Base-by-base conservation (phyloP, 768 basidiomycete species). In the Suillus subluteus region DNA sequence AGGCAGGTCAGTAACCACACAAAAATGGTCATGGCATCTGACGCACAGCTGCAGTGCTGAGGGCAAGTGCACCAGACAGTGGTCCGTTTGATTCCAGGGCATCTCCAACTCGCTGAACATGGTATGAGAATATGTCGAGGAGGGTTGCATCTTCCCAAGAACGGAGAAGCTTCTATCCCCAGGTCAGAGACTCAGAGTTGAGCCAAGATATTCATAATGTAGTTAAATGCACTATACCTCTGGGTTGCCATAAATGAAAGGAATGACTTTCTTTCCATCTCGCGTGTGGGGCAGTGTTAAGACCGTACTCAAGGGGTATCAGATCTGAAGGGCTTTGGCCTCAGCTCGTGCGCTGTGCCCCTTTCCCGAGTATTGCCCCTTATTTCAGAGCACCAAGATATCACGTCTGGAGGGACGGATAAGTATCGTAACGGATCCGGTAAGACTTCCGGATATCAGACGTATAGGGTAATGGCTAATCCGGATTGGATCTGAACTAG, bases 1-100 rank as follows among this genome's bases (percentile, higher is more conserved):
- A 32, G 54, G 56, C n/a, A 55, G 38, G 40, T 35, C 15, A 18
- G 43, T 64, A 35, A 16, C 6, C 4, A 40, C 16, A 41, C 32
- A 30, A 41, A 6, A 58, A 37, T 32, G 32, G 6, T 15, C 32
- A 56, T 12, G 26, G 63, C 48, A 48, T 26, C 6, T 43, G 26
- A 50, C 35, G n/a, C 50, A 64, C 63, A 15, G 63, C 48, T 37
- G 63, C 63, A 35, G 63, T 55, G 23, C 48, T 54, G n/a, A 55
- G 37, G 32, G 63, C 54, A 26, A 64, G 63, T 26, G 54, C 54
- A 30, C 63, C 63, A 54, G 52, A 64, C 6, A 54, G 63, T n/a
- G 48, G 63, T 15, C 63, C 52, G 4, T 54, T 26, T 9, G 11
- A 41, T 64, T 64, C 37, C n/a, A 64, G 56, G 26, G 32, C 32